phyloP scores from a whole-genome alignment of 1,284 basidiomycete genomes.

The Cryptococcus floricola region DNA sequence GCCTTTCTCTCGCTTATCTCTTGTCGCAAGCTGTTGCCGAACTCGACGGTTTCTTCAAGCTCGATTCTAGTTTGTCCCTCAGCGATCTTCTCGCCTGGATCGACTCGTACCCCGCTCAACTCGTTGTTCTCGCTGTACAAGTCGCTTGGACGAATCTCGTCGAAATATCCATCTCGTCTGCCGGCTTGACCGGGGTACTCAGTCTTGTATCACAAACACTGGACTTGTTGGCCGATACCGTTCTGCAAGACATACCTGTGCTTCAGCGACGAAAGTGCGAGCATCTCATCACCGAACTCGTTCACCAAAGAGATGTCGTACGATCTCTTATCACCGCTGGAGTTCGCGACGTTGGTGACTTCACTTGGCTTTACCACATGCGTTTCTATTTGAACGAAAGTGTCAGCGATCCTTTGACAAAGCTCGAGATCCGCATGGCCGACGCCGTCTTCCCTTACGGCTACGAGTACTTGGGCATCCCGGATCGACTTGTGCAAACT shows the following conservation, averaged over 20 bases:
- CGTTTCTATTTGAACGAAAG: conserved; percentile 84
- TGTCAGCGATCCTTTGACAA: conserved; percentile 69
- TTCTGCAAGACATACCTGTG: conserved; percentile 79
- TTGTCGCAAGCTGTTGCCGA: conserved; percentile 42
- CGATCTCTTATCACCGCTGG: conserved; percentile 69
- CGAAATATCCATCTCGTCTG: conserved; percentile 65
- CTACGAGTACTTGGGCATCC: conserved; percentile 97
- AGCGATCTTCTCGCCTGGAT: conserved; percentile 83
- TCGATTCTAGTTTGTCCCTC: conserved; percentile 48
- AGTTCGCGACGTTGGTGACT: conserved; percentile 66
- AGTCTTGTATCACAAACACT: conserved; percentile 76
- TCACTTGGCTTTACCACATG: conserved; percentile 98
- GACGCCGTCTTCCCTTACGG: conserved; percentile 95
- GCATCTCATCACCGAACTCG: conserved; percentile 96
- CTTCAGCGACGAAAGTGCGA: conserved; percentile 96
- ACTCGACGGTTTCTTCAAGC: conserved; percentile 69
- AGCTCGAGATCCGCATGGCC: conserved; percentile 77
- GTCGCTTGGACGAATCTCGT: conserved; percentile 89
- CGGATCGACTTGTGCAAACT: conserved; percentile 95
- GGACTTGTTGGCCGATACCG: conserved; percentile 91
- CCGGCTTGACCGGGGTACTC: conserved; percentile 60
- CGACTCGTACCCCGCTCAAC: conserved; percentile 87
- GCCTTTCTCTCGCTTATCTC: conserved; percentile 69
- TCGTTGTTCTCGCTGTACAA: conserved; percentile 90
- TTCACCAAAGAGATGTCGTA: conserved; percentile 94